A percentile compares a stretch with the other conserved stretches of the same genome.
Conservation (phyloP, 2,329 filamentous ascomycete species). For the Claviceps sp. region DNA sequence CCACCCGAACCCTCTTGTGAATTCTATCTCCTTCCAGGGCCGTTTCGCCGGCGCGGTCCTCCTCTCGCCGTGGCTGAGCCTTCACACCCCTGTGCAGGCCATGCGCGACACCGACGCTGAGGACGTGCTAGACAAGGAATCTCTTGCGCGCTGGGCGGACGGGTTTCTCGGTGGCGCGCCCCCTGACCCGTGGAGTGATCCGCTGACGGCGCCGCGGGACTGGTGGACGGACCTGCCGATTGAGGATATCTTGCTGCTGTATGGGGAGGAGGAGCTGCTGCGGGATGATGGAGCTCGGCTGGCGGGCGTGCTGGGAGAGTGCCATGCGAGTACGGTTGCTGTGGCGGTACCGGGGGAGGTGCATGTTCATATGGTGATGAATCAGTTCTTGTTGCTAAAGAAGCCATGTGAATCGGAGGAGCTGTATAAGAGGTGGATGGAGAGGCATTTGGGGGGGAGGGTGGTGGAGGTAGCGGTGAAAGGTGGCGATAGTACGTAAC, state of each 20-base stretch:
- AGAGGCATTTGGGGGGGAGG: not conserved
- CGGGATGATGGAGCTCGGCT: not conserved
- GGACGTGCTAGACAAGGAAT: not conserved
- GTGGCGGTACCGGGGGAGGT: not conserved
- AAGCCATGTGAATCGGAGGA: conserved; percentile 1
- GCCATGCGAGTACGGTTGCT: not conserved
- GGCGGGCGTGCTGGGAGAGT: not conserved
- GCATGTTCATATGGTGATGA: conserved; percentile 5
- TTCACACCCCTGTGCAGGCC: not conserved
- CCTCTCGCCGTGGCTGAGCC: conserved; percentile 4
- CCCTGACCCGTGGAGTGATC: conserved; percentile 4
- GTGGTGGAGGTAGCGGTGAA: not conserved
- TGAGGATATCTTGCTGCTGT: conserved; percentile 1
- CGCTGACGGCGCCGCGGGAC: conserved; percentile 3
- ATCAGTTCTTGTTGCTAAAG: conserved; percentile 3
- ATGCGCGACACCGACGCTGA: not conserved
- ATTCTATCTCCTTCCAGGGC: not conserved
- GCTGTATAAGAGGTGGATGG: conserved; percentile 2
- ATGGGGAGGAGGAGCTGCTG: conserved; percentile 4
- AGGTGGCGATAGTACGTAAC: too few relatives aligned
- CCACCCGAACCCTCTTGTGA: conserved; percentile 2
- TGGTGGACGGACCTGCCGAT: conserved; percentile 4
- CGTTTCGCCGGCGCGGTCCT: conserved; percentile 3
- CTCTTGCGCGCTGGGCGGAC: conserved; percentile 1
- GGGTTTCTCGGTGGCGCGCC: not conserved